Percentiles rank a stretch among this genome's conserved stretches.
Conservation (phyloP, 169 alveolate genomes). For the Cystoisospora suis region DNA sequence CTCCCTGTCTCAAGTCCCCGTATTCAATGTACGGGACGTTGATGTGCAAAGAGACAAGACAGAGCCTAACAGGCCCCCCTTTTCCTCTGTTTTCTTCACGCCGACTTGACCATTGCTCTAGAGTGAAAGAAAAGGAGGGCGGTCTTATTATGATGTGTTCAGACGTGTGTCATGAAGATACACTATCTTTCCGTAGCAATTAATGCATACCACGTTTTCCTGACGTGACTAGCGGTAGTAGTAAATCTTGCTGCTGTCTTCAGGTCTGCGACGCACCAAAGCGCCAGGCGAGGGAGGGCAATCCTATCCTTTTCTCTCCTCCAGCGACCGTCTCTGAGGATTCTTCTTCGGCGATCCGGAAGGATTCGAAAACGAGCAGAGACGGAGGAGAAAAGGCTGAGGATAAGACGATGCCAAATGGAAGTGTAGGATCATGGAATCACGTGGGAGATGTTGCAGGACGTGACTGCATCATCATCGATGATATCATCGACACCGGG, state of each 20-base stretch:
- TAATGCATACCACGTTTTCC: no score
- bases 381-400: background rate
- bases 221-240: no score
- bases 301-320: background rate
- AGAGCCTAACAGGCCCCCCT: no score
- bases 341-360: background rate
- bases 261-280: constrained; percentile 39
- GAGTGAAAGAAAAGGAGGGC: no score
- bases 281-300: constrained; percentile 12
- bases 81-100: no score
- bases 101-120: no score
- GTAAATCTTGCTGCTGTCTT: background rate
- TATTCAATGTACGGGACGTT: no score
- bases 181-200: no score
- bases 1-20: no score
- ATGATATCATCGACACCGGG: constrained; percentile 90
- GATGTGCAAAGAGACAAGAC: no score
- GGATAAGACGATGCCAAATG: background rate
- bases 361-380: background rate
- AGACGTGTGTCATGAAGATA: no score
- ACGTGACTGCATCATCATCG: constrained; percentile 86
- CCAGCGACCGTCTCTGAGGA: background rate
- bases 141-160: no score
- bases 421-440: background rate
- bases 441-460: constrained; percentile 88